phyloP scores from a whole-genome alignment of 2,329 filamentous ascomycete species.

The Neofusicoccum sp. region DNA sequence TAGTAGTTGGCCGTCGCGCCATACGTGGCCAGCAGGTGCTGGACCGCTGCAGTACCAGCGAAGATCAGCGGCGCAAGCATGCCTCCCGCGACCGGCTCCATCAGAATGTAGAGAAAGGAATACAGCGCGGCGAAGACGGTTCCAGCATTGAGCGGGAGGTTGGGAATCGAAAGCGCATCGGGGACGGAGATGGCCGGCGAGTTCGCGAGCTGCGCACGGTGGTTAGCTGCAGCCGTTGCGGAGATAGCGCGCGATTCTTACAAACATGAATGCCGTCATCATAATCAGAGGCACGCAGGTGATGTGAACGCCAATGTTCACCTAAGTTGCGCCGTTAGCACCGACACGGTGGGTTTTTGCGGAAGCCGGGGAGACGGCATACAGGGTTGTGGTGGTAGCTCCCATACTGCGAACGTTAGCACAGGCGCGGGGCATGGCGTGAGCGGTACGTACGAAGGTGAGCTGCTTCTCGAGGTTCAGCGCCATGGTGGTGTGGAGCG shows the following conservation, averaged over 20 bases:
- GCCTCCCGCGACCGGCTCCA: slow-evolving; percentile 89
- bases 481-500: slow-evolving; percentile 39
- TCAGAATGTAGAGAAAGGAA: slow-evolving; percentile 77
- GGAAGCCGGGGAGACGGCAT: slow-evolving; percentile 27
- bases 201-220: slow-evolving; percentile 52
- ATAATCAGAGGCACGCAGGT: slow-evolving; percentile 75
- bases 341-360: slow-evolving; percentile 24
- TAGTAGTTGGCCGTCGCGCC: slow-evolving; percentile 60
- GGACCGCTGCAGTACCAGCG: slow-evolving; percentile 69
- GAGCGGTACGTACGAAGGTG: slow-evolving; percentile 64
- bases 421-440: background rate
- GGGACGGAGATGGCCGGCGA: slow-evolving; percentile 55
- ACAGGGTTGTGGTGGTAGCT: slow-evolving; percentile 76
- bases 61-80: slow-evolving; percentile 74
- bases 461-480: slow-evolving; percentile 80
- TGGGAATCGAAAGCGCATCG: slow-evolving; percentile 52
- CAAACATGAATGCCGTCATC: slow-evolving; percentile 68
- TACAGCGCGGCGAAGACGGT: slow-evolving; percentile 63
- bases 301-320: slow-evolving; percentile 78
- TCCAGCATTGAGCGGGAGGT: slow-evolving; percentile 60
- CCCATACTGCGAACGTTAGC: slow-evolving; percentile 62
- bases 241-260: slow-evolving; percentile 44
- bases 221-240: background rate
- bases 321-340: slow-evolving; percentile 41
- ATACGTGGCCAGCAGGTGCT: slow-evolving; percentile 68